Conservation (phyloP, 495 filamentous ascomycete species). For the Physcia stellaris region DNA sequence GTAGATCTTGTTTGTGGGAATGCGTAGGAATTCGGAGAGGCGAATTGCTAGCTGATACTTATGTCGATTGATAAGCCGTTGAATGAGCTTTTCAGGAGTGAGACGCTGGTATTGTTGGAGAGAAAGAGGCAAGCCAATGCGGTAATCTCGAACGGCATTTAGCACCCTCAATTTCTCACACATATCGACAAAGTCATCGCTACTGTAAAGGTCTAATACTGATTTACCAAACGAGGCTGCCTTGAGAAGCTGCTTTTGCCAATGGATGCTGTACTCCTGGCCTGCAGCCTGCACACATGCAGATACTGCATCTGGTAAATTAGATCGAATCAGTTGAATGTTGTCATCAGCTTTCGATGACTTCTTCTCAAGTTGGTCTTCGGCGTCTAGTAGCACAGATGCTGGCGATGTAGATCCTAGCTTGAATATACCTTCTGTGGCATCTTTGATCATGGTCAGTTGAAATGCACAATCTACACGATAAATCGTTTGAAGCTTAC, state of each 20-base stretch:
- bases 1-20: constrained; percentile 82
- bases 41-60: constrained; percentile 86
- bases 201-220: constrained; percentile 88
- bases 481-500: constrained; percentile 19
- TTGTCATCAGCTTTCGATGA: constrained; percentile 96
- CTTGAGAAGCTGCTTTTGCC: constrained; percentile 91
- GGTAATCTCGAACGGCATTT: constrained; percentile 80
- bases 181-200: constrained; percentile 97
- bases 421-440: constrained; percentile 77
- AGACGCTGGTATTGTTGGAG: constrained; percentile 85
- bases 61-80: constrained; percentile 71
- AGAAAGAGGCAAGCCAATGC: constrained; percentile 81
- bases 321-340: constrained; percentile 79
- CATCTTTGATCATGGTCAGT: constrained; percentile 32
- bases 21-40: constrained; percentile 74
- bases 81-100: constrained; percentile 73
- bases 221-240: constrained; percentile 96
- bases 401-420: constrained; percentile 77
- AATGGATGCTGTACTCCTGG: constrained; percentile 75
- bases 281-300: constrained; percentile 83
- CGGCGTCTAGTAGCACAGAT: constrained; percentile 81
- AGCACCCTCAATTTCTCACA: constrained; percentile 86
- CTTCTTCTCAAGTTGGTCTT: constrained; percentile 80
- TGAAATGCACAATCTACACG: background rate
- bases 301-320: constrained; percentile 83